A percentile compares a stretch with the other conserved stretches of the same genome.
These are phyloP conservation scores for Kluyveromyces dobzhanskii DNA, from an alignment of 805 yeast species.

Conservation along the genomic window DNA sequence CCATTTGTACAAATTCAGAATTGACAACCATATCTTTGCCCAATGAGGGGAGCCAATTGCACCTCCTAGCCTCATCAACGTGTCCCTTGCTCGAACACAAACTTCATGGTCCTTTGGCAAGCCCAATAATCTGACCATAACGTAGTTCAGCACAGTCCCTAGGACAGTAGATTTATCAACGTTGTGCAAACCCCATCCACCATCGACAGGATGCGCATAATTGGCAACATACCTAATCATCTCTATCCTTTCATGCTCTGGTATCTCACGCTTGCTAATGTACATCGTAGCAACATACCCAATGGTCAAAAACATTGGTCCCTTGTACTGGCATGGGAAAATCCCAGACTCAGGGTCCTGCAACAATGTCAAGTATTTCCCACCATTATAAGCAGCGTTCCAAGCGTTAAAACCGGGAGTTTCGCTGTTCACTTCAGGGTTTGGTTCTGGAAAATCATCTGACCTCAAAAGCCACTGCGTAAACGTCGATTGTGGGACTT, in stretches of 20 bases:
- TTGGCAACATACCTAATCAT: constrained; percentile 82
- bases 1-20: constrained; percentile 80
- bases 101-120: constrained; percentile 67
- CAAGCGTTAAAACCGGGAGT: constrained; percentile 32
- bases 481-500: constrained; percentile 44
- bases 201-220: constrained; percentile 93
- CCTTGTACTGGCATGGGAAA: constrained; percentile 89
- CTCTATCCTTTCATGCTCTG: constrained; percentile 58
- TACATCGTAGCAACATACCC: constrained; percentile 76
- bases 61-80: constrained; percentile 72
- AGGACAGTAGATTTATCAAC: constrained; percentile 91
- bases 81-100: constrained; percentile 62
- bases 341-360: constrained; percentile 76
- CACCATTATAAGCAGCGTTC: constrained; percentile 67
- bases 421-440: constrained; percentile 22
- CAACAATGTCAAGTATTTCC: constrained; percentile 54
- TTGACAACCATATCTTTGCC: constrained; percentile 91
- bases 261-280: constrained; percentile 58
- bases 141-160: constrained; percentile 86
- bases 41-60: constrained; percentile 90
- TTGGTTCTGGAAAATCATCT: constrained; percentile 32
- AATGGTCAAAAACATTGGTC: constrained; percentile 95
- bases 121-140: constrained; percentile 74
- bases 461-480: constrained; percentile 48
- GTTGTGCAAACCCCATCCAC: constrained; percentile 99